These are phyloP conservation scores for Diaporthe eres DNA, from an alignment of 2,329 filamentous ascomycete species.

Conservation along the genomic window DNA sequence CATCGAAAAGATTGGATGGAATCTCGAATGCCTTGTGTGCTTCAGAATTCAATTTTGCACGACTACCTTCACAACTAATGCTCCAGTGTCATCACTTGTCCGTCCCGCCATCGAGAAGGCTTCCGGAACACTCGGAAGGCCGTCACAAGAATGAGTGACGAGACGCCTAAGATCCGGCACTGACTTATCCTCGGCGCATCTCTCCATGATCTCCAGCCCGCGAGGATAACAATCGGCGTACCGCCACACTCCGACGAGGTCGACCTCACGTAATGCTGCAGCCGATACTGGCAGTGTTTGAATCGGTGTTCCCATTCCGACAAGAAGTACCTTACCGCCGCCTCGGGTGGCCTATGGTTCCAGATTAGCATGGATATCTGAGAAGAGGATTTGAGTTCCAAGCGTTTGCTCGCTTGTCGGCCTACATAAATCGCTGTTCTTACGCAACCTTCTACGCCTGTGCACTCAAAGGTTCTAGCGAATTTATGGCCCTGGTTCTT, in stretches of 20 bases:
- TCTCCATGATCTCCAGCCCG: conserved; percentile 57
- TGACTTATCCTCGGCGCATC: background rate
- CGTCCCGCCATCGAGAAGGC: conserved; percentile 2
- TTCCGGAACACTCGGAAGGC: background rate
- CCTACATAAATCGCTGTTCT: conserved; percentile 8
- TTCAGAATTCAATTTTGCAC: background rate
- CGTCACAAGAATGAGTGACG: background rate
- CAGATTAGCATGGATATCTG: background rate
- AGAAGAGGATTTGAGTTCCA: no score
- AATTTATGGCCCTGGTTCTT: background rate
- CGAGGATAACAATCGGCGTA: conserved; percentile 81
- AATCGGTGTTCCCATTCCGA: conserved; percentile 77
- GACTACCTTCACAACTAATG: background rate
- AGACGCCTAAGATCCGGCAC: background rate
- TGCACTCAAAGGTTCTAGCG: background rate
- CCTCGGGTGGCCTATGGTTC: conserved; percentile 66
- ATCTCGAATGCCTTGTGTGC: background rate
- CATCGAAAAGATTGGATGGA: no score
- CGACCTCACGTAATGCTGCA: conserved; percentile 77
- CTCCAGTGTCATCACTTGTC: background rate
- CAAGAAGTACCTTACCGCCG: conserved; percentile 78
- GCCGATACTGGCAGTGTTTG: conserved; percentile 78
- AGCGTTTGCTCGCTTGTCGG: background rate
- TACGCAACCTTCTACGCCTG: background rate
- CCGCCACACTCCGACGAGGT: conserved; percentile 78